Evolutionary conservation across 78 protist species (phyloP).

Genomic region (Isochrysis galbana): DNA sequence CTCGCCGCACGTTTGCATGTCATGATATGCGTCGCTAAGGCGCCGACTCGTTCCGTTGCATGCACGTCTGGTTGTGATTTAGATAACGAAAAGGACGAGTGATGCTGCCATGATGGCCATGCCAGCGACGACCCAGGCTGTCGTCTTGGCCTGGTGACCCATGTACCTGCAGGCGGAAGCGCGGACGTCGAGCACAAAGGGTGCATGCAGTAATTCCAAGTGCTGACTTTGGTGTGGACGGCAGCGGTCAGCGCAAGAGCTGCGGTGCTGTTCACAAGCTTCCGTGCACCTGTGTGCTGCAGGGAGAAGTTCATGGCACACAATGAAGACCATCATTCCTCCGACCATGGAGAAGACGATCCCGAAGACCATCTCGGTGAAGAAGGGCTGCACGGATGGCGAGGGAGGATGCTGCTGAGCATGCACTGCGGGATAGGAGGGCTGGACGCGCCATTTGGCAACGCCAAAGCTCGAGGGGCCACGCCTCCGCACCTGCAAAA

Average conservation of each 20-base stretch:
- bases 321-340: slow-evolving; percentile 51
- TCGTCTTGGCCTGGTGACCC: background rate
- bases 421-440: too few species aligned
- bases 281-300: background rate
- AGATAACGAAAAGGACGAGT: slow-evolving; percentile 18
- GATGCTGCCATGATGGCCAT: slow-evolving; percentile 29
- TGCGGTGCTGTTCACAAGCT: background rate
- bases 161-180: background rate
- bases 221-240: background rate
- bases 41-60: too few species aligned
- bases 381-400: background rate
- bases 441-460: too few species aligned
- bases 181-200: background rate
- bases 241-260: too few species aligned
- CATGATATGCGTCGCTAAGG: too few species aligned
- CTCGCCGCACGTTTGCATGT: too few species aligned
- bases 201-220: background rate
- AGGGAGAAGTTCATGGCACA: slow-evolving; percentile 22
- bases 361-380: slow-evolving; percentile 30
- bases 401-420: too few species aligned
- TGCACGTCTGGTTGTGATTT: too few species aligned
- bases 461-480: too few species aligned
- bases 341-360: slow-evolving; percentile 40
- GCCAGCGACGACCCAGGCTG: background rate
- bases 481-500: background rate